A percentile compares a stretch with the other conserved stretches of the same genome.
phyloP scores from a whole-genome alignment of 495 filamentous ascomycete genomes.

The Penicillium angulare region DNA sequence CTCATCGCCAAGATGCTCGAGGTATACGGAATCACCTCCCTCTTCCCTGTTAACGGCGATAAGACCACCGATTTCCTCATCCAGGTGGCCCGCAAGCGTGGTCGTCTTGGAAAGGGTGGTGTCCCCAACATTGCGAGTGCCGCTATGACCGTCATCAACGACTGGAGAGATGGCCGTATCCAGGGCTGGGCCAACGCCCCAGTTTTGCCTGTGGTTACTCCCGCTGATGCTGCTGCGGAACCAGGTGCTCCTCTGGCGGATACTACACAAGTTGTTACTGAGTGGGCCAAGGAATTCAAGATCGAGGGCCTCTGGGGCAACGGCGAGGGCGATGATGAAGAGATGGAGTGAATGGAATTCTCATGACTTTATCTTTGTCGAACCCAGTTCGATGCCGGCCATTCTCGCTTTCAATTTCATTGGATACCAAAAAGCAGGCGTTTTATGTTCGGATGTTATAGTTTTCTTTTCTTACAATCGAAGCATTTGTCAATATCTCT shows the following conservation, averaged over 20 bases:
- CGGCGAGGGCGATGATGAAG: conserved; percentile 44
- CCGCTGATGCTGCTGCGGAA: conserved; percentile 28
- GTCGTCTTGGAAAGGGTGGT: conserved; percentile 83
- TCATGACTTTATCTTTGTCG: neutral
- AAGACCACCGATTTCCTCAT: conserved; percentile 88
- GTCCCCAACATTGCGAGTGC: conserved; percentile 85
- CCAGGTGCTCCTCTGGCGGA: conserved; percentile 47
- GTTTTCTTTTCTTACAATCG: neutral
- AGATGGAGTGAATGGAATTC: conserved; percentile 41
- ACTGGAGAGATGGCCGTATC: conserved; percentile 94
- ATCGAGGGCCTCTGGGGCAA: conserved; percentile 91
- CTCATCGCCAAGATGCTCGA: conserved; percentile 73
- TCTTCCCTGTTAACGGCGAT: conserved; percentile 68
- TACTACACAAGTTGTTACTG: conserved; percentile 81
- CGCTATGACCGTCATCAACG: conserved; percentile 87
- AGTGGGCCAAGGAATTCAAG: conserved; percentile 96
- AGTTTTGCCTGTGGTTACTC: conserved; percentile 51
- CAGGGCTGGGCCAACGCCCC: conserved; percentile 89
- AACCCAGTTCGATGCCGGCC: conserved; percentile 20
- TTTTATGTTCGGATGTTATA: conserved; percentile 17
- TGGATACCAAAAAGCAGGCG: conserved; percentile 41
- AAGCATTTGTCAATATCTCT: conserved; percentile 10
- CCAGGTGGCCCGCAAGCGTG: conserved; percentile 90
- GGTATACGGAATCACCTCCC: conserved; percentile 76
- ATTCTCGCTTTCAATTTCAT: conserved; percentile 26